Conservation (phyloP, 2,329 filamentous ascomycete genomes). For the Trichoderma gracile region DNA sequence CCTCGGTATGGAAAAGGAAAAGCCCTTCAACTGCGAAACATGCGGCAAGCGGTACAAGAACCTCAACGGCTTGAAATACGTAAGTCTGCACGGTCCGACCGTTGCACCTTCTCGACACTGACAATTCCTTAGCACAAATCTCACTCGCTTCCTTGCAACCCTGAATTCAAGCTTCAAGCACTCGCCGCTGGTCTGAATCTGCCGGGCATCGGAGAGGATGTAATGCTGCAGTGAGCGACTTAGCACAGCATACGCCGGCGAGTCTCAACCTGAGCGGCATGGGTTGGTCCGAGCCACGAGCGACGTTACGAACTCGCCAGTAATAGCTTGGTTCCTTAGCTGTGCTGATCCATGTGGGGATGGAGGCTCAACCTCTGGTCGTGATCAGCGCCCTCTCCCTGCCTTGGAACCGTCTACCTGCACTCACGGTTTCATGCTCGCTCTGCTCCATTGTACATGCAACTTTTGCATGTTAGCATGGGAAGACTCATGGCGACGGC, state of each 20-base stretch:
- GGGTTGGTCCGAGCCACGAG: conserved; percentile 1
- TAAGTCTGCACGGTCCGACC: conserved; percentile 43
- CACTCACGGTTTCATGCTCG: neutral
- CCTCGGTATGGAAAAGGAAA: conserved; percentile 99
- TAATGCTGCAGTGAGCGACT: conserved; percentile 38
- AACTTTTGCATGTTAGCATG: conserved; percentile 3
- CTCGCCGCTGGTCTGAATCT: conserved; percentile 48
- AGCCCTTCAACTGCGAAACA: conserved; percentile 94
- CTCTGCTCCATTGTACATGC: conserved; percentile 1
- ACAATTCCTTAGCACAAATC: conserved; percentile 62
- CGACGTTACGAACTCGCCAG: neutral
- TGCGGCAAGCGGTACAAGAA: conserved; percentile 99
- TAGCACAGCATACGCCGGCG: neutral
- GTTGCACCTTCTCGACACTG: conserved; percentile 32
- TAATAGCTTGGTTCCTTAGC: conserved; percentile 2
- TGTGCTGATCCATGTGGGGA: conserved; percentile 12
- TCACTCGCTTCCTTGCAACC: conserved; percentile 87
- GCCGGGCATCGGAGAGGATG: conserved; percentile 50
- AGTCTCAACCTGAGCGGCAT: conserved; percentile 4
- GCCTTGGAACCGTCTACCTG: neutral
- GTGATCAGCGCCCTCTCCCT: neutral
- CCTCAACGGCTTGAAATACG: conserved; percentile 95
- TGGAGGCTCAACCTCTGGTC: neutral
- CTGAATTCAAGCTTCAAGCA: conserved; percentile 62
- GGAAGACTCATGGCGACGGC: conserved; percentile 24